Evolutionary conservation across 1,284 basidiomycete species (phyloP), one percentile per base, ranked within the genome.

Genomic region (Apiotrichum veenhuisii): DNA sequence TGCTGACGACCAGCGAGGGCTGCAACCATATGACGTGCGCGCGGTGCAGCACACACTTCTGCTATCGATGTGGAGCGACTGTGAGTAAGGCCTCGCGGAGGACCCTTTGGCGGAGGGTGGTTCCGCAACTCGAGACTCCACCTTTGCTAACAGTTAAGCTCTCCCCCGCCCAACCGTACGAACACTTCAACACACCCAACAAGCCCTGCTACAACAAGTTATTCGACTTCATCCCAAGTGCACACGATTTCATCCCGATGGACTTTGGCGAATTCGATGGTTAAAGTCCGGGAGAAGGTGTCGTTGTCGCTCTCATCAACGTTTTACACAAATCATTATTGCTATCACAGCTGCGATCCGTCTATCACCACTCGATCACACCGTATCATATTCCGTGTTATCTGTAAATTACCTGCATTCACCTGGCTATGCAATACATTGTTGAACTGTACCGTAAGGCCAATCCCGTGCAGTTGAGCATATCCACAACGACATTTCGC

Each of bases 11-110:
- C 23, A 46, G 65, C 64, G 66, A 53, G 40, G 76, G 76, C 15
- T 77, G 76, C 57, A 77, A 77, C 63, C 76, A 77, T 52, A 76
- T 77, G 70, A 73, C 70, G 2, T 76, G 76, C 55, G 65, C 62
- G 40, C 53, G 68, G 15, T 75, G 74, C 45, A 48, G 62, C 10
- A 63, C 72, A 2, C 76, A 76, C 57, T 77, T 76, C 59, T 77
- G 74, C 58, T 76, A 72, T 56, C 64, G 72, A 20, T 77, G 75
- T 50, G 72, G 70, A 3, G 48, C 53, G 20, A 62, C 65, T n/a
- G 70, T 74, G 44, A 65, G 68, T 64, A 2, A 18, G 5, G 4
- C 14, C 7, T 4, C 36, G 36, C 8, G 36, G 14, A 37, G n/a
- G n/a, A n/a, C n/a, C n/a, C n/a, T n/a, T n/a, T n/a, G n/a, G n/a